Evolutionary conservation across 176 grass and related monocot species (phyloP).

Genomic region (Pontederia crassipes): DNA sequence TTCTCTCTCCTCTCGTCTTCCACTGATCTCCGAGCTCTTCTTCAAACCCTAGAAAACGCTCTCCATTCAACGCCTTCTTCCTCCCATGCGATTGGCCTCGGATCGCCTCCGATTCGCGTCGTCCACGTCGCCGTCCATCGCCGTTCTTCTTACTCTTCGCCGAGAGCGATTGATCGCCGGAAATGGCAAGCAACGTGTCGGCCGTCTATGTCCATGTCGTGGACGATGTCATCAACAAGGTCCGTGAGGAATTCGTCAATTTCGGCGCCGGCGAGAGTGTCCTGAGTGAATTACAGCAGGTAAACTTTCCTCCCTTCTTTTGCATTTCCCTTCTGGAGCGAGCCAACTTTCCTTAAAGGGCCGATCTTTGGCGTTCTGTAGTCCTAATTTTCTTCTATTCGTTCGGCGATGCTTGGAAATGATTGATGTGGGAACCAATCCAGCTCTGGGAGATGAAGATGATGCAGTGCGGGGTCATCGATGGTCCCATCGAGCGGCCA

Average conservation of each 20-base stretch:
- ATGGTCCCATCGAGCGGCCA: constrained; percentile 43
- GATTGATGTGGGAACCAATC: background rate
- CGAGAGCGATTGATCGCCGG: constrained; percentile 4
- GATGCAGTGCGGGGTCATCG: constrained; percentile 87
- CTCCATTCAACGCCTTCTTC: background rate
- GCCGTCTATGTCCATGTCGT: constrained; percentile 81
- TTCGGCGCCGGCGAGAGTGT: constrained; percentile 74
- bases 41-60: constrained; percentile 9
- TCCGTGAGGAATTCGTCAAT: constrained; percentile 77
- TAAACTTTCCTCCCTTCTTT: constrained; percentile 13
- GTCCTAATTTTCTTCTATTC: no score
- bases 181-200: constrained; percentile 78
- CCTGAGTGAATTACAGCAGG: constrained; percentile 82
- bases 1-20: background rate
- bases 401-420: no score
- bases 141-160: background rate
- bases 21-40: constrained; percentile 2
- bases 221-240: constrained; percentile 80
- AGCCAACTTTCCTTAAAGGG: background rate
- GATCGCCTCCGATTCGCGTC: background rate
- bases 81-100: background rate
- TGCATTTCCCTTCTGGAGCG: background rate
- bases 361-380: background rate
- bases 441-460: constrained; percentile 99
- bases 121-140: no score